A percentile compares a stretch with the other conserved stretches of the same genome.
Evolutionary conservation across 1,139 yeast species (phyloP).

Genomic region (Debaryomyces coudertii): DNA sequence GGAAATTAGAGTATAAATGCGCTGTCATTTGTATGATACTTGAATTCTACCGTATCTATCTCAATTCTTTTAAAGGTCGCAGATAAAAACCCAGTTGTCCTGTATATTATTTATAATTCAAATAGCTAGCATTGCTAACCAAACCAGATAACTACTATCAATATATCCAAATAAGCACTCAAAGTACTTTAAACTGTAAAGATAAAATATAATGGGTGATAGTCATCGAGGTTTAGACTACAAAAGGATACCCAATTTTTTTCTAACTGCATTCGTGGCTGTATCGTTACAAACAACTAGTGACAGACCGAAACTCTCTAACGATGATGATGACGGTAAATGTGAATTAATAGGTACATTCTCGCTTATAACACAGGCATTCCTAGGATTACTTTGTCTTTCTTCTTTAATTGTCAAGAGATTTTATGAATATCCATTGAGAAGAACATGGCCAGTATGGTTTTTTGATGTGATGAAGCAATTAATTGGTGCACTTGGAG

Average conservation of each 20-base stretch:
- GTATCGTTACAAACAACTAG: constrained; percentile 3
- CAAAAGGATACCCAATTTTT: constrained; percentile 6
- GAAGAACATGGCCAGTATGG: constrained; percentile 91
- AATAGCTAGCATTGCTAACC: too few species aligned
- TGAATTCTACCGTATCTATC: too few species aligned
- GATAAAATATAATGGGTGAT: not conserved
- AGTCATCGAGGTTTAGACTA: not conserved
- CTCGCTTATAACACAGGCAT: constrained; percentile 63
- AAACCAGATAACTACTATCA: too few species aligned
- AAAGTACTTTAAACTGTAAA: not conserved
- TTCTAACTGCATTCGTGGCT: constrained; percentile 5
- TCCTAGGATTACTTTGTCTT: constrained; percentile 75
- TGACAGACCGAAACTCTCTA: not conserved
- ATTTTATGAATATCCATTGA: constrained; percentile 71
- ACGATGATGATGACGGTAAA: constrained; percentile 25
- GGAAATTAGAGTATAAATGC: too few species aligned
- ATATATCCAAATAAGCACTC: not conserved
- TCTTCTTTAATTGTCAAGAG: constrained; percentile 76
- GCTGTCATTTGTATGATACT: too few species aligned
- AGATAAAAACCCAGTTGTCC: too few species aligned
- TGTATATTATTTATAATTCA: too few species aligned
- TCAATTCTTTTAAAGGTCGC: too few species aligned
- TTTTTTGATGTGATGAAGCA: constrained; percentile 88
- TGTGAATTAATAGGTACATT: constrained; percentile 77
- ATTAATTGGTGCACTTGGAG: constrained; percentile 79